Base-by-base conservation (phyloP, 1,139 yeast species). In the Magnusiomyces sp. region DNA sequence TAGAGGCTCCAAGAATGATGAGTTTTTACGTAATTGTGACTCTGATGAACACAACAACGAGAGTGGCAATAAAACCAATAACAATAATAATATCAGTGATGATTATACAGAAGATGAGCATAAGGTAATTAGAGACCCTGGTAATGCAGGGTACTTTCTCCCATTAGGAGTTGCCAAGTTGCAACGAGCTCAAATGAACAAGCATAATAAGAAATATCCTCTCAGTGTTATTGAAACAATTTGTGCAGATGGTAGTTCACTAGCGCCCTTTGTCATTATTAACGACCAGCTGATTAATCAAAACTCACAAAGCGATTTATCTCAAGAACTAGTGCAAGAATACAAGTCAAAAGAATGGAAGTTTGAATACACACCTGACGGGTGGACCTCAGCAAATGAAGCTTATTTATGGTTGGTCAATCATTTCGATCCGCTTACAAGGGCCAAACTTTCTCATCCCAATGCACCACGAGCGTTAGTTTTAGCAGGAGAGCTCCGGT, bases 41-140 rank as follows among this genome's bases (percentile, higher is more conserved):
- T 13, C 9, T n/a, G n/a, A n/a, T n/a, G n/a, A n/a, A n/a, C n/a
- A n/a, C n/a, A n/a, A n/a, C n/a, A n/a, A n/a, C n/a, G n/a, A n/a
- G n/a, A n/a, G n/a, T n/a, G n/a, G n/a, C n/a, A n/a, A n/a, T n/a
- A n/a, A n/a, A n/a, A n/a, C n/a, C n/a, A n/a, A n/a, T n/a, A n/a
- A n/a, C n/a, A n/a, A n/a, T n/a, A n/a, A n/a, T n/a, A n/a, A n/a
- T n/a, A n/a, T n/a, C n/a, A n/a, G n/a, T n/a, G n/a, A n/a, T n/a
- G n/a, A n/a, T n/a, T n/a, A n/a, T n/a, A n/a, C n/a, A n/a, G 38
- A 34, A 83, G 68, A 79, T 83, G 53, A 85, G 95, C 36, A 83
- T 94, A 1, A 94, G 85, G 47, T 77, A 87, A 32, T 45, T 2
- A 29, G 43, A 3, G 29, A 39, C 27, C n/a, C n/a, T n/a, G 43